Evolutionary conservation across 129 eudicot species (phyloP), one percentile per base, ranked within the genome.

Genomic region (Centella asiatica): DNA sequence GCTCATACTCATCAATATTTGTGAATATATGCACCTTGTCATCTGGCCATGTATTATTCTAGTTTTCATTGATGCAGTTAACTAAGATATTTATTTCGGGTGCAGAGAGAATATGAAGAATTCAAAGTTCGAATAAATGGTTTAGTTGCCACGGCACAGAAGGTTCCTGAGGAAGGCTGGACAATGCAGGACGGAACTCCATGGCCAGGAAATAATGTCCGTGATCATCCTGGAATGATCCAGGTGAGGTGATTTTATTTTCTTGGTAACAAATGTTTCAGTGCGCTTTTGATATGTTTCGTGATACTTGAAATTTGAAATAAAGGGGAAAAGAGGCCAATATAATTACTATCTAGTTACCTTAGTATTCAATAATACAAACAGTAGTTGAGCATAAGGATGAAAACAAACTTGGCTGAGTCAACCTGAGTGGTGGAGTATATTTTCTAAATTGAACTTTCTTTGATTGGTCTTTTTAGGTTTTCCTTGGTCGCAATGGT

Each of bases 171-270:
- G 54, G 87, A 74, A 68, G 83, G 83, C 19, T 77, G 87, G 87
- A 71, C 80, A 61, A 77, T 81, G 83, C 83, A 77, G 61, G 83
- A 77, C 67, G 87, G 80, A 70, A 81, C 73, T 49, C 64, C 78
- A 25, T 81, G 87, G 87, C 87, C 87, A 4, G 87, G 87, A 67
- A 81, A 81, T 70, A 81, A 81, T 74, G 78, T 79, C n/a, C 75
- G 87, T 49, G 87, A 77, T 71, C 87, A 81, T 60, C 87, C 87
- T 0, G 87, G 87, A 65, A 81, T 81, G 87, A 81, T 81, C 74
- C 87, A 81, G 83, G 87, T 65, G 22, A 65, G 4, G 15, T 42
- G 17, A 5, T 34, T 34, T 8, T 32, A 31, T 64, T 39, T 6
- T 14, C 7, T 29, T 4, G 5, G 14, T 44, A 32, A n/a, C 52